Evolutionary conservation across 2,329 filamentous ascomycete species (phyloP).

Genomic region (Phyllosticta paracitricarpa): DNA sequence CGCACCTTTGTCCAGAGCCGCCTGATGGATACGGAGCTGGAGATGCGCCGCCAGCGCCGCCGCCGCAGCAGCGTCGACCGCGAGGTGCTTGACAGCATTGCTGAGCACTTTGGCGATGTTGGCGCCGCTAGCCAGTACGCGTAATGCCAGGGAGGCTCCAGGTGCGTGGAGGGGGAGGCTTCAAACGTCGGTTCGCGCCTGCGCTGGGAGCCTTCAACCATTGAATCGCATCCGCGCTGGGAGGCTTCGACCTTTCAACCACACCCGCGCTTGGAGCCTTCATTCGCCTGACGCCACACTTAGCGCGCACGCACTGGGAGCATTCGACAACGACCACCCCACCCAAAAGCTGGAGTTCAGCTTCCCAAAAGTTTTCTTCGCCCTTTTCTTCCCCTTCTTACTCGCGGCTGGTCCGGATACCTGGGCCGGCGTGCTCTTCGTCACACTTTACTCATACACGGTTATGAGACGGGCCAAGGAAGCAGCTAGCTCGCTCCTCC

Average conservation of each 20-base stretch:
- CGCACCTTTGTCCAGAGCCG: slow-evolving; percentile 42
- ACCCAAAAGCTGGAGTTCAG: not conserved
- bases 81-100: slow-evolving; percentile 26
- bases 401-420: not conserved
- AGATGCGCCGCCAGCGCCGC: slow-evolving; percentile 35
- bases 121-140: not conserved
- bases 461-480: not conserved
- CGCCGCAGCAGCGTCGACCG: slow-evolving; percentile 26
- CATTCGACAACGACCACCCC: not conserved
- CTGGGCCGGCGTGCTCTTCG: not conserved
- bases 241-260: not conserved
- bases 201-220: not conserved
- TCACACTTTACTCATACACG: not conserved
- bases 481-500: not conserved
- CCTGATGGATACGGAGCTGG: slow-evolving; percentile 44
- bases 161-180: too few species aligned
- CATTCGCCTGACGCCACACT: not conserved
- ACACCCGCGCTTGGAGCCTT: not conserved
- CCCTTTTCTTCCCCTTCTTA: not conserved
- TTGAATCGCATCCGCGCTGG: not conserved
- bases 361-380: not conserved
- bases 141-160: not conserved
- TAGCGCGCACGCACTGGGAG: not conserved
- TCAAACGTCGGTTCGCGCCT: not conserved
- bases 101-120: slow-evolving; percentile 20